Conservation (phyloP, 2,329 filamentous ascomycete species). For the Colletotrichum abscissum region DNA sequence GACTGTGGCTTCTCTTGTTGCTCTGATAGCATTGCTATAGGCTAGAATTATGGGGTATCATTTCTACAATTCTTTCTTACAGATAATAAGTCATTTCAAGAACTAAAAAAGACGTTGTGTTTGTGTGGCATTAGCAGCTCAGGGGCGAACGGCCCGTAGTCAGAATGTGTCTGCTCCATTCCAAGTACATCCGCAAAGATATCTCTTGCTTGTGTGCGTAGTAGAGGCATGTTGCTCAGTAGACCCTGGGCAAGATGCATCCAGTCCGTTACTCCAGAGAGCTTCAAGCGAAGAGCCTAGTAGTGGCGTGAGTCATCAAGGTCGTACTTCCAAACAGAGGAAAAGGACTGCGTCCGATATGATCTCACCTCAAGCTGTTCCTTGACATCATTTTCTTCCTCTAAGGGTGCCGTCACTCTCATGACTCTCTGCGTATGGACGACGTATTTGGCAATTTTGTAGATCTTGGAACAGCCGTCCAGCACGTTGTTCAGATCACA, state of each 20-base stretch:
- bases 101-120: conserved; percentile 2
- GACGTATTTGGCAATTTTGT: conserved; percentile 28
- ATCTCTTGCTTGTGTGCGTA: conserved; percentile 4
- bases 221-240: conserved; percentile 13
- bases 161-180: not conserved
- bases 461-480: conserved; percentile 28
- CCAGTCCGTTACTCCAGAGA: conserved; percentile 28
- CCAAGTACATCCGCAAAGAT: conserved; percentile 19
- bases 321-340: not conserved
- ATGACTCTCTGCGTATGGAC: conserved; percentile 19
- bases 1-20: conserved; percentile 12
- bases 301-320: not conserved
- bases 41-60: not conserved
- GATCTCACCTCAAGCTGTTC: conserved; percentile 26
- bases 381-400: conserved; percentile 17
- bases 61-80: not conserved
- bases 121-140: conserved; percentile 20
- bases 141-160: conserved; percentile 14
- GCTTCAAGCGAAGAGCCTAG: conserved; percentile 16
- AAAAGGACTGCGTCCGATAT: not conserved
- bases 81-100: not conserved
- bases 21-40: not conserved
- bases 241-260: conserved; percentile 26
- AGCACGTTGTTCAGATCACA: conserved; percentile 12
- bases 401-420: conserved; percentile 2